These are phyloP conservation scores for Phialocephala subalpina DNA, from an alignment of 2,329 filamentous ascomycete species.

Conservation along the genomic window DNA sequence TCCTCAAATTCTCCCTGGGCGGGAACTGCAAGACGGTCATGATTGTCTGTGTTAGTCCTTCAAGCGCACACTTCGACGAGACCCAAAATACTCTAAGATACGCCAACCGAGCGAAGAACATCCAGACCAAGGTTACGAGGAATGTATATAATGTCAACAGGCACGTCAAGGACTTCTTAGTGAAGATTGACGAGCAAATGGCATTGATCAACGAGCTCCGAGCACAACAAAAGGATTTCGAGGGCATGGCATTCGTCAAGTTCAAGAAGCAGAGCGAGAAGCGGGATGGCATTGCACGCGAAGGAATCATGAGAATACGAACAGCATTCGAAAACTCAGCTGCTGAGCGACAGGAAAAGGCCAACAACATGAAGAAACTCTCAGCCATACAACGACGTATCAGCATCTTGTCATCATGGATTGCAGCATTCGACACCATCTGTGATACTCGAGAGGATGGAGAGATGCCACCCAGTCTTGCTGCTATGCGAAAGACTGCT, in stretches of 20 bases:
- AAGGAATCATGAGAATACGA: constrained; percentile 82
- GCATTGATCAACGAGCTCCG: constrained; percentile 95
- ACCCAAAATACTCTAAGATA: constrained; percentile 98
- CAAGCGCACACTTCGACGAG: constrained; percentile 96
- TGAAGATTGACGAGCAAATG: constrained; percentile 99
- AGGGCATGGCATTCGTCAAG: constrained; percentile 82
- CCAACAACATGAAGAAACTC: constrained; percentile 81
- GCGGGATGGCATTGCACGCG: constrained; percentile 75
- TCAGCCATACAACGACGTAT: constrained; percentile 87
- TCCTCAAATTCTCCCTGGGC: constrained; percentile 95
- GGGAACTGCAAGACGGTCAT: constrained; percentile 99
- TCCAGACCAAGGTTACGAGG: constrained; percentile 98
- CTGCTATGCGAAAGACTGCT: constrained; percentile 85
- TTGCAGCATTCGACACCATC: constrained; percentile 86
- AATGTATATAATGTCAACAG: constrained; percentile 99
- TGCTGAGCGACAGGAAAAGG: constrained; percentile 79
- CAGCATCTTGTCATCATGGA: constrained; percentile 87
- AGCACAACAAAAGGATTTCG: constrained; percentile 89
- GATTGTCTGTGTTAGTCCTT: constrained; percentile 98
- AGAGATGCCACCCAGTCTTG: constrained; percentile 73
- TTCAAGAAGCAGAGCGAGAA: constrained; percentile 92
- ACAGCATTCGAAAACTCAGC: constrained; percentile 84
- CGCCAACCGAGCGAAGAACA: constrained; percentile 98
- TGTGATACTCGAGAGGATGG: constrained; percentile 77
- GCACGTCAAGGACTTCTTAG: constrained; percentile 98